Evolutionary conservation across 2,329 filamentous ascomycete species (phyloP).

Genomic region (Albifimbria verrucaria): DNA sequence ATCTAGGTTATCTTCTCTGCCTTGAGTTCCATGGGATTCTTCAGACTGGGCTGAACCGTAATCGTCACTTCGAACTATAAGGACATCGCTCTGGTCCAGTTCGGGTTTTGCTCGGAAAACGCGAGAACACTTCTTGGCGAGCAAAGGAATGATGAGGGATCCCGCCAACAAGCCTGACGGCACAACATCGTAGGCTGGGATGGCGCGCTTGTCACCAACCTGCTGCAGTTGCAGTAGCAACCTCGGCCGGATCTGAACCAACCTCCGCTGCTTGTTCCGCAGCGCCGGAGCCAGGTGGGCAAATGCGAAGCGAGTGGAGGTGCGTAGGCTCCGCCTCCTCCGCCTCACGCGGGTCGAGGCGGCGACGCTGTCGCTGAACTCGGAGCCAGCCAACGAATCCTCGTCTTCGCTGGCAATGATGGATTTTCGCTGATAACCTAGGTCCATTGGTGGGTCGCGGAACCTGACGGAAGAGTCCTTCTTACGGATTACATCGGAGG

Average conservation of each 20-base stretch:
- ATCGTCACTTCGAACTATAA: conserved; percentile 68
- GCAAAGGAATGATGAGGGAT: conserved; percentile 53
- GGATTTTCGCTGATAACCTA: conserved; percentile 10
- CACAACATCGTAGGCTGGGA: conserved; percentile 70
- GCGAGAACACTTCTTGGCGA: conserved; percentile 59
- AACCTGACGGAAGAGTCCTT: conserved; percentile 46
- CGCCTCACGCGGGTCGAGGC: conserved; percentile 32
- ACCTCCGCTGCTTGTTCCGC: conserved; percentile 58
- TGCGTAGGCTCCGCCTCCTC: conserved; percentile 45
- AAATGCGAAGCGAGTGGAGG: conserved; percentile 62
- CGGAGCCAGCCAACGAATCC: conserved; percentile 36
- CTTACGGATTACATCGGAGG: conserved; percentile 35
- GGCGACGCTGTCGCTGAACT: conserved; percentile 43
- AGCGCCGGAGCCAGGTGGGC: conserved; percentile 64
- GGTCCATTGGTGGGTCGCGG: conserved; percentile 30
- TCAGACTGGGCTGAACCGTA: conserved; percentile 40
- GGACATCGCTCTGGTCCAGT: conserved; percentile 65
- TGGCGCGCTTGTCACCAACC: conserved; percentile 58
- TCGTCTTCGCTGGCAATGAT: conserved; percentile 46
- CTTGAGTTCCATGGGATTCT: conserved; percentile 39
- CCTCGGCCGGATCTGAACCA: conserved; percentile 65
- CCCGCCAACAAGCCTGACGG: conserved; percentile 60
- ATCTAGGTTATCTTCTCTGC: conserved; percentile 42
- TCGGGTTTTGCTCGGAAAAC: conserved; percentile 62
- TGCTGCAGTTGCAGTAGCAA: conserved; percentile 70